Evolutionary conservation across 306 rosid species (phyloP), one percentile per base, ranked within the genome.

Genomic region (Canavalia ensiformis): DNA sequence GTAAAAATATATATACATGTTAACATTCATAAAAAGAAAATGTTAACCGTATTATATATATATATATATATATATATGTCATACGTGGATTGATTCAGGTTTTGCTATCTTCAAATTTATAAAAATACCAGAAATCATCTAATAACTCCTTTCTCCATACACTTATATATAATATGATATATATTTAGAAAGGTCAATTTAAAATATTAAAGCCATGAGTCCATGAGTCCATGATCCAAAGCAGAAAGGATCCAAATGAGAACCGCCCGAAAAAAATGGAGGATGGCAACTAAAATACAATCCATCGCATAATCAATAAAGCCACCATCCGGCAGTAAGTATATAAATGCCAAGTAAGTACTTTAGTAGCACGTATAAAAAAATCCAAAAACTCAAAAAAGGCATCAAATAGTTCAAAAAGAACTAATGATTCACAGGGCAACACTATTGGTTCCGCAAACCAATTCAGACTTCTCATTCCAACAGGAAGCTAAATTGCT

Each of bases 371-470:
- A 31, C 58, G 50, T 35, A 1, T 0, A 34, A 73, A 7, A 42
- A 6, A 77, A 37, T 18, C 30, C 55, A 77, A 74, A 77, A 78
- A 4, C 80, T 64, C 49, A 39, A 8, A 41, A 52, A 80, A 65
- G 44, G 68, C 7, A 66, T n/a, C n/a, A n/a, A n/a, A n/a, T n/a
- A n/a, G n/a, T n/a, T n/a, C n/a, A n/a, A n/a, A n/a, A n/a, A n/a
- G n/a, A n/a, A n/a, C n/a, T n/a, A n/a, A n/a, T 45, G 54, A 55
- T 7, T 66, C 29, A 56, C 1, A 28, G 12, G 62, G 72, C 18
- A 67, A 78, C 72, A 46, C 25, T 41, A 66, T 7, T 49, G 73
- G 45, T 56, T 35, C 51, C 2, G 6, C 30, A 65, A 66, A 75
- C 79, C 74, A 51, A 49, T 81, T 85, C 4, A 6, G 39, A 65